Evolutionary conservation across 345 rosid genomes (phyloP).

Genomic region (Arabis alpina): DNA sequence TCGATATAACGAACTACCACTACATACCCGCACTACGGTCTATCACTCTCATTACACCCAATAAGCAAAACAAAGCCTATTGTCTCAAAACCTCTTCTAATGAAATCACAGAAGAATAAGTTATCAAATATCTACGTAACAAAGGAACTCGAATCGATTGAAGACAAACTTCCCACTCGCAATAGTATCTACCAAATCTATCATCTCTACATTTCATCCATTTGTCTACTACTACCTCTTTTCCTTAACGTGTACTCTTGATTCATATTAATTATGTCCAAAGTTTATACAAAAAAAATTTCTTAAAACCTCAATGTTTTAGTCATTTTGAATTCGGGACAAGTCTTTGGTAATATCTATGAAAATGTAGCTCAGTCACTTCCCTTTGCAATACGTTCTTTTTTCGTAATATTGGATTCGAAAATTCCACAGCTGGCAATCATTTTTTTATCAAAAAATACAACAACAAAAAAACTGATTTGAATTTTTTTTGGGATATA

Average conservation of each 20-base stretch:
- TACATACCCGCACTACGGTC: constrained; percentile 34
- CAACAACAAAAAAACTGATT: not conserved
- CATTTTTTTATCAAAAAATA: no score
- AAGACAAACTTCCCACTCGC: constrained; percentile 31
- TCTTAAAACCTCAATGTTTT: not conserved
- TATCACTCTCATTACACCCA: constrained; percentile 28
- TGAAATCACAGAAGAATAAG: constrained; percentile 2
- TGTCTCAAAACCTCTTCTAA: constrained; percentile 28
- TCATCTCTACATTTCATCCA: no score
- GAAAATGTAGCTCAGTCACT: constrained; percentile 10
- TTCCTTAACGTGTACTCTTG: no score
- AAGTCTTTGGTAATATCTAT: constrained; percentile 1
- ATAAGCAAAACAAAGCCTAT: constrained; percentile 32
- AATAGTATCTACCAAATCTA: constrained; percentile 29
- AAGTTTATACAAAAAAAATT: not conserved
- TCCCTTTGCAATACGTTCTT: not conserved
- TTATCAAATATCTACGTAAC: constrained; percentile 9
- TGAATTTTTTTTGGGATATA: not conserved
- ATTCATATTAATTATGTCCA: no score
- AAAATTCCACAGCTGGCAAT: no score
- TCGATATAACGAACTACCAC: constrained; percentile 32
- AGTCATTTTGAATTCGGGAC: not conserved
- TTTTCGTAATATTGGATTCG: not conserved
- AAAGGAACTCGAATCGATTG: constrained; percentile 14
- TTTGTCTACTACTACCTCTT: no score